Evolutionary conservation across 805 yeast genomes (phyloP), one percentile per base, ranked within the genome.

Genomic region (Metahyphopichia silvanorum): DNA sequence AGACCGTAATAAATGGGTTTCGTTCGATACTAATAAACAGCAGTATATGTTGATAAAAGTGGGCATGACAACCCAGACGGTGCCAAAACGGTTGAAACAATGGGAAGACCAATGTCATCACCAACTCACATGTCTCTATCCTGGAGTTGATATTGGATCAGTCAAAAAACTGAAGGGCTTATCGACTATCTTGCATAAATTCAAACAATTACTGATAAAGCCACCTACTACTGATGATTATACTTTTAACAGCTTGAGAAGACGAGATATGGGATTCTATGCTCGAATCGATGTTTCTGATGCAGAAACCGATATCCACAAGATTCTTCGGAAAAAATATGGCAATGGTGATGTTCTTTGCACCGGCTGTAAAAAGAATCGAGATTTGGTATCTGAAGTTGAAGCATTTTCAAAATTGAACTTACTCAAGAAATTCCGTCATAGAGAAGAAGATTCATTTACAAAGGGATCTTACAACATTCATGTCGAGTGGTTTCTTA

Each of bases 401-500:
- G 34, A 11, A 28, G 32, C 21, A 12, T 6, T 3, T 8, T 14
- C 29, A 14, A 29, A 12, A 32, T n/a, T n/a, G n/a, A n/a, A n/a
- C n/a, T 36, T 24, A 3, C 6, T 6, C 32, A 34, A 8, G 28
- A 29, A 10, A 13, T 31, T 20, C n/a, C 24, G 18, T 19, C 16
- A 16, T n/a, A 22, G 15, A 8, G 21, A 29, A 20, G 4, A 8
- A 20, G 18, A 21, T 10, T 3, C 10, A 19, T 6, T 22, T n/a
- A 14, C 25, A 33, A 9, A 36, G 15, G 19, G 35, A 6, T 32
- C 35, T n/a, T 60, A 52, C 39, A 60, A 59, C 21, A 48, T 67
- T 9, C 82, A 76, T 46, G 60, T 59, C 11, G 82, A 76, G 44
- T 76, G 82, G 81, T 76, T 76, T 39, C 48, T 74, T n/a, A 48